Conservation (phyloP, 164 flowering plant species). For the Cinnamomum chago region DNA sequence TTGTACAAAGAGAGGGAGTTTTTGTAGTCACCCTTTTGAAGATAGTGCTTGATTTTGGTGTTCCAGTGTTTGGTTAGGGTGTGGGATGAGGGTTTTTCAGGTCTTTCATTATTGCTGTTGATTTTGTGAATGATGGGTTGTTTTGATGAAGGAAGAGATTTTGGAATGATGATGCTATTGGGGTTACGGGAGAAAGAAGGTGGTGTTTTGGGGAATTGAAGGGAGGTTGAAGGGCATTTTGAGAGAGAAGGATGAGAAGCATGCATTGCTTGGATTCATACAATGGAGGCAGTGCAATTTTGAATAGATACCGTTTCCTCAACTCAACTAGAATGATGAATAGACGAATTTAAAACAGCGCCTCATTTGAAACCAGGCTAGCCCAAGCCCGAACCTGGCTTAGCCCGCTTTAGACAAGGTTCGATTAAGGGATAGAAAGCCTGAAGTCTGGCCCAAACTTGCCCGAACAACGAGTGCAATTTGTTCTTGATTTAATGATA, state of each 20-base stretch:
- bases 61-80: neutral
- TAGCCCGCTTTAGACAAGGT: no score
- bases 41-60: slow-evolving; percentile 5
- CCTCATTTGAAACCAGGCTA: no score
- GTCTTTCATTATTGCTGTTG: neutral
- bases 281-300: neutral
- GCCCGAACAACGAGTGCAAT: no score
- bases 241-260: neutral
- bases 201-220: neutral
- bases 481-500: neutral
- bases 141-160: neutral
- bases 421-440: neutral
- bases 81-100: neutral
- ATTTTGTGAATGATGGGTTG: neutral
- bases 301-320: neutral
- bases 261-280: neutral
- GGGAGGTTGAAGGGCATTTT: neutral
- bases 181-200: neutral
- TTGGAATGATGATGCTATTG: neutral
- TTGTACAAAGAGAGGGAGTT: slow-evolving; percentile 6
- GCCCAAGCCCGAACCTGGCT: no score
- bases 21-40: slow-evolving; percentile 3
- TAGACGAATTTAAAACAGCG: no score
- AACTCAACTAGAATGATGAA: neutral
- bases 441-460: neutral